These are phyloP conservation scores for Carex arenaria DNA, from an alignment of 202 grass and related monocot species.

Conservation along the genomic window DNA sequence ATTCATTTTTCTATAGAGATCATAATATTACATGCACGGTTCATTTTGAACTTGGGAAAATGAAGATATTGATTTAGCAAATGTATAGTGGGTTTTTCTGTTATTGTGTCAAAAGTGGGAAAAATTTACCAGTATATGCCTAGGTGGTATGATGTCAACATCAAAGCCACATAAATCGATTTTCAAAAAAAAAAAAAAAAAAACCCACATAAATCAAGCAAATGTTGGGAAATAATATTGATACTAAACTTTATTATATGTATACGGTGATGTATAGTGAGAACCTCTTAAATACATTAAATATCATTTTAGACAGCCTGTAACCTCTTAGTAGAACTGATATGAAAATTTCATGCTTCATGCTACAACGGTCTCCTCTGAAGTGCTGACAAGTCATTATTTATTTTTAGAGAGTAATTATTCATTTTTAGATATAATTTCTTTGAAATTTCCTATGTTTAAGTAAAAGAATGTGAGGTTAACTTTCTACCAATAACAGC, in stretches of 20 bases:
- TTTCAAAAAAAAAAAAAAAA: too few species aligned
- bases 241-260: neutral
- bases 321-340: neutral
- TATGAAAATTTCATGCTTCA: neutral
- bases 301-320: neutral
- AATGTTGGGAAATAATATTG: neutral
- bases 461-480: neutral
- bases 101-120: too few species aligned
- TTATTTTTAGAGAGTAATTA: slow-evolving; percentile 2
- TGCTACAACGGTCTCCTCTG: neutral
- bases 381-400: neutral
- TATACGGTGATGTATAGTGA: neutral
- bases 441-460: slow-evolving; percentile 5
- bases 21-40: too few species aligned
- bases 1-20: too few species aligned
- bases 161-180: too few species aligned
- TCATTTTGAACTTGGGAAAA: too few species aligned
- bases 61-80: too few species aligned
- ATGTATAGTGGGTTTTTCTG: too few species aligned
- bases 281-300: neutral
- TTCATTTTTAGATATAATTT: neutral
- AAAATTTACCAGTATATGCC: too few species aligned
- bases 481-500: neutral
- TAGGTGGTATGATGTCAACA: too few species aligned
- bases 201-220: too few species aligned